Conservation (phyloP, 169 alveolate genomes). For the Plasmodium inui region DNA sequence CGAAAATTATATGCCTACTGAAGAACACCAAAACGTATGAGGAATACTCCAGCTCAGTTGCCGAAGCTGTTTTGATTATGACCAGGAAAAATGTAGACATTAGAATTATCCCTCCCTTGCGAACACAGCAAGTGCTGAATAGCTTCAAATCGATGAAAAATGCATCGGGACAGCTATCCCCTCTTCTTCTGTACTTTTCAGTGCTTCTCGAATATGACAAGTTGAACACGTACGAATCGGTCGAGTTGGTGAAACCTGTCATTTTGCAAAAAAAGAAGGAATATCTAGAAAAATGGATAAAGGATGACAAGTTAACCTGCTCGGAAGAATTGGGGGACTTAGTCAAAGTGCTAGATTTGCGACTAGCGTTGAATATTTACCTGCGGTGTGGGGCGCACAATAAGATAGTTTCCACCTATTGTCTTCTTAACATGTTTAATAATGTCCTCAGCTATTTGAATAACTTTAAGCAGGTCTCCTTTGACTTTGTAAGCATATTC, state of each 20-base stretch:
- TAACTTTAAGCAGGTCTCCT: constrained; percentile 70
- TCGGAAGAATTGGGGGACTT: constrained; percentile 98
- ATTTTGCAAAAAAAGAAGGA: constrained; percentile 93
- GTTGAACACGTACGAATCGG: constrained; percentile 96
- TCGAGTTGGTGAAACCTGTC: constrained; percentile 97
- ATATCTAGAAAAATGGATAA: constrained; percentile 96
- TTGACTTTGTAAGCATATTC: constrained; percentile 84
- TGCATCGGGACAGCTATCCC: constrained; percentile 82
- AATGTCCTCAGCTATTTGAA: constrained; percentile 94
- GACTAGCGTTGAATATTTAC: constrained; percentile 94
- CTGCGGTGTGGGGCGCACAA: constrained; percentile 78
- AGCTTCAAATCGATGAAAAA: constrained; percentile 67
- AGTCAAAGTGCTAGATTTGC: constrained; percentile 91
- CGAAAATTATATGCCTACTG: constrained; percentile 69
- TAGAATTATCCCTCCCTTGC: constrained; percentile 57
- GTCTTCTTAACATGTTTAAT: constrained; percentile 94
- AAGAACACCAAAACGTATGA: constrained; percentile 61
- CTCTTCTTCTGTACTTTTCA: constrained; percentile 96
- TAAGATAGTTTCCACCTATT: constrained; percentile 91
- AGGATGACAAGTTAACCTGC: constrained; percentile 96
- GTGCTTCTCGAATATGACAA: constrained; percentile 96
- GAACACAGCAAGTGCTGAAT: constrained; percentile 75
- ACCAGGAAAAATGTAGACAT: constrained; percentile 60
- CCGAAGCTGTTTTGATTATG: constrained; percentile 70
- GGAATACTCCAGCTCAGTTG: constrained; percentile 45